phyloP scores from a whole-genome alignment of 1,284 basidiomycete species.

The Bjerkandera adusta region DNA sequence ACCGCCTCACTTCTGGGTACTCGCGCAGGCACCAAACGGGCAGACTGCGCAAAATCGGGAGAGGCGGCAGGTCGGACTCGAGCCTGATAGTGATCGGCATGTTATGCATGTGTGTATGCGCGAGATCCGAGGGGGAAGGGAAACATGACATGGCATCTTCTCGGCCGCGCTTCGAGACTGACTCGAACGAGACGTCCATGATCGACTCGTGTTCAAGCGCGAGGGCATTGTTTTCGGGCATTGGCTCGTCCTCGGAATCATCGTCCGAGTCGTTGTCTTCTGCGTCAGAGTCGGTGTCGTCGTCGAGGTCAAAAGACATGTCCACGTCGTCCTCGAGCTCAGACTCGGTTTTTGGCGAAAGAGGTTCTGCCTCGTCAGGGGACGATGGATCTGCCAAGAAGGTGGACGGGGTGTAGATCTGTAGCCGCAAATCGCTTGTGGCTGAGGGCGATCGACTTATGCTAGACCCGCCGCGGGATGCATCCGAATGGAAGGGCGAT shows the following conservation, averaged over 20 bases:
- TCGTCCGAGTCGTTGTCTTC: slow-evolving; percentile 10
- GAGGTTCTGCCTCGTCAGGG: slow-evolving; percentile 1
- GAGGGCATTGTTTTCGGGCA: neutral
- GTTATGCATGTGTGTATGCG: slow-evolving; percentile 1
- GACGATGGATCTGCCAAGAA: slow-evolving; percentile 1
- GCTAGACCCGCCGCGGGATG: no score
- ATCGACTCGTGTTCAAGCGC: slow-evolving; percentile 13
- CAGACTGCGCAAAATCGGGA: slow-evolving; percentile 10
- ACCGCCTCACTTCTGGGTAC: slow-evolving; percentile 5
- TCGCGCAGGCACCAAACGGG: slow-evolving; percentile 9
- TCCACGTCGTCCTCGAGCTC: slow-evolving; percentile 14
- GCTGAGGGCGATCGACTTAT: no score
- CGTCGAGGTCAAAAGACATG: slow-evolving; percentile 13
- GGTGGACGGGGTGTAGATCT: slow-evolving; percentile 17
- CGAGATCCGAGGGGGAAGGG: neutral
- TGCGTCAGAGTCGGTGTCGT: slow-evolving; percentile 10
- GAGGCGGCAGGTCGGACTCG: slow-evolving; percentile 5
- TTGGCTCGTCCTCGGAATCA: slow-evolving; percentile 3
- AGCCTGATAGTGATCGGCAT: neutral
- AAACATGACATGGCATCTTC: no score
- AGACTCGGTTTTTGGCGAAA: slow-evolving; percentile 7
- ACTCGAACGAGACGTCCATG: slow-evolving; percentile 10
- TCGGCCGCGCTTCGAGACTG: no score
- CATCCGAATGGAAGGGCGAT: neutral
- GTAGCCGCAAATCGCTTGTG: slow-evolving; percentile 6